phyloP scores from a whole-genome alignment of 768 basidiomycete genomes.

The Russula sp. region DNA sequence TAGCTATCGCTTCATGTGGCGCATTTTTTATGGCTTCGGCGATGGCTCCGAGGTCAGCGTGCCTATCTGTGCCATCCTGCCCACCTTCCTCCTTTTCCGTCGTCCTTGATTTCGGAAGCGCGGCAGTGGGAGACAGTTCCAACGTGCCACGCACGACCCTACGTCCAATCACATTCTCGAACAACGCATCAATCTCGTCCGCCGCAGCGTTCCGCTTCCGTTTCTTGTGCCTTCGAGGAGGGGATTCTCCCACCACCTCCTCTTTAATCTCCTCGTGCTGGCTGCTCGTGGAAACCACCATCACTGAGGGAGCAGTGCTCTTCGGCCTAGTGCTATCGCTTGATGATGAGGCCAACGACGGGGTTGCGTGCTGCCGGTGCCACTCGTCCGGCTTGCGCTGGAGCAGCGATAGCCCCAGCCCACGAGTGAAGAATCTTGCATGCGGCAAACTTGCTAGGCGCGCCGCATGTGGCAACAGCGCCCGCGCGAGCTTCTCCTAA shows the following conservation, averaged over 20 bases:
- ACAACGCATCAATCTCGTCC: slow-evolving; percentile 74
- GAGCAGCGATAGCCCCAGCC: slow-evolving; percentile 70
- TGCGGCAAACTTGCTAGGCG: slow-evolving; percentile 70
- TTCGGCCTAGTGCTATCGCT: background rate
- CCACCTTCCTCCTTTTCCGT: background rate
- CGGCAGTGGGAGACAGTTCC: slow-evolving; percentile 10
- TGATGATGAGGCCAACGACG: slow-evolving; percentile 2
- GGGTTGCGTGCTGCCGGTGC: slow-evolving; percentile 57
- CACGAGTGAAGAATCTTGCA: slow-evolving; percentile 81
- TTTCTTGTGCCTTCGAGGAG: slow-evolving; percentile 27
- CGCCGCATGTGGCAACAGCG: slow-evolving; percentile 64
- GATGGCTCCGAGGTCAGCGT: slow-evolving; percentile 40
- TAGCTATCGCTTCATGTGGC: slow-evolving; percentile 34
- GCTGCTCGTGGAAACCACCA: background rate
- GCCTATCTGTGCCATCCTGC: background rate
- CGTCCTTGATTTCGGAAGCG: background rate
- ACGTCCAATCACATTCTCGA: slow-evolving; percentile 49
- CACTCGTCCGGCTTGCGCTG: slow-evolving; percentile 79
- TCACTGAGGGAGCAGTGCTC: background rate
- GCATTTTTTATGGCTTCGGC: slow-evolving; percentile 54
- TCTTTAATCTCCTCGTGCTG: background rate
- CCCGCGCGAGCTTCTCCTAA: slow-evolving; percentile 88
- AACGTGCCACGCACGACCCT: slow-evolving; percentile 52
- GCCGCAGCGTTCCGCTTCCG: slow-evolving; percentile 42
- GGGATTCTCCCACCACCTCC: background rate